Evolutionary conservation across 768 basidiomycete genomes (phyloP).

Genomic region (Tremella fuciformis): DNA sequence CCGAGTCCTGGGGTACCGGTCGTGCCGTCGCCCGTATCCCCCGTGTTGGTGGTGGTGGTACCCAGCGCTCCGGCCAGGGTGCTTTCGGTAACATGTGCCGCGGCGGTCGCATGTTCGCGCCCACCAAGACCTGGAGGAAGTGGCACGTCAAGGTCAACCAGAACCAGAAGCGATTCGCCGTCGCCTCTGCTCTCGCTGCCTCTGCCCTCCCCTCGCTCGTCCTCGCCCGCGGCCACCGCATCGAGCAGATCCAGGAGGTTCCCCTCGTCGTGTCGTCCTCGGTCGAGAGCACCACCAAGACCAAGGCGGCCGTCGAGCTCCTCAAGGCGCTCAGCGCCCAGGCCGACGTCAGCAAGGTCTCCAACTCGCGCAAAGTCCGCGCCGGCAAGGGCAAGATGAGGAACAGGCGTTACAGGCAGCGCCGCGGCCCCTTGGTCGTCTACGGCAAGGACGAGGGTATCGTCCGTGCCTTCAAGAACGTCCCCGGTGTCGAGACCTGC

Average conservation of each 20-base stretch:
- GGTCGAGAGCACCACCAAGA: slow-evolving; percentile 87
- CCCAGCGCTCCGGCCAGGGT: slow-evolving; percentile 97
- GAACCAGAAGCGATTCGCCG: slow-evolving; percentile 97
- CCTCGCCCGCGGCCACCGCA: slow-evolving; percentile 96
- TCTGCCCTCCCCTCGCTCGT: slow-evolving; percentile 97
- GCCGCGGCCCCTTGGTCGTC: slow-evolving; percentile 93
- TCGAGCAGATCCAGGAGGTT: slow-evolving; percentile 94
- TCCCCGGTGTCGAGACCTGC: slow-evolving; percentile 96
- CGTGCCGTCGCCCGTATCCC: slow-evolving; percentile 99
- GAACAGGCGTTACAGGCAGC: slow-evolving; percentile 93
- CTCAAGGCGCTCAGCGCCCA: slow-evolving; percentile 87
- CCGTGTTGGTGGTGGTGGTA: slow-evolving; percentile 98
- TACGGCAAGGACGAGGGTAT: slow-evolving; percentile 97
- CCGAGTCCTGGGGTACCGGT: slow-evolving; percentile 99
- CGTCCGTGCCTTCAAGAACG: slow-evolving; percentile 96
- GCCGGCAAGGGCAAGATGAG: slow-evolving; percentile 97
- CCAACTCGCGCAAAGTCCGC: slow-evolving; percentile 92
- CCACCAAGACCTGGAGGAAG: slow-evolving; percentile 98
- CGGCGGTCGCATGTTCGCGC: slow-evolving; percentile 99
- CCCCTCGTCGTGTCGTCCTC: slow-evolving; percentile 81
- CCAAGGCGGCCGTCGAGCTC: slow-evolving; percentile 91
- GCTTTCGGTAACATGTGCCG: slow-evolving; percentile 99
- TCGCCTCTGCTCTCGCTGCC: slow-evolving; percentile 95
- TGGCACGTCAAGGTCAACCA: slow-evolving; percentile 99
- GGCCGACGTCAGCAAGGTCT: slow-evolving; percentile 90